phyloP scores from a whole-genome alignment of 495 filamentous ascomycete genomes.

The Penicillium nucicola region DNA sequence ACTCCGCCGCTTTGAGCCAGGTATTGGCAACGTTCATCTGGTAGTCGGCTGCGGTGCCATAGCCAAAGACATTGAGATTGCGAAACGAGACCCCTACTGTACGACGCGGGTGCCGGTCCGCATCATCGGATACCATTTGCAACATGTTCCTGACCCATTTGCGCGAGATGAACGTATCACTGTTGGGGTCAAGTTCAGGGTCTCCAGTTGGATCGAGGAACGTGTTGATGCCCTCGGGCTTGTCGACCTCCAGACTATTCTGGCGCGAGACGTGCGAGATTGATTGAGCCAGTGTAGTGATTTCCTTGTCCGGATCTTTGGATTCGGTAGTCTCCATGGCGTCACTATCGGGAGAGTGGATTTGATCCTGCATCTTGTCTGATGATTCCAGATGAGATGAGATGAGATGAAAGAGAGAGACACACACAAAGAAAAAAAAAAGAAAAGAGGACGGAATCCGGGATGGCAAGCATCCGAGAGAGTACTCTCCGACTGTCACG shows the following conservation, averaged over 20 bases:
- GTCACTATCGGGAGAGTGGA: too few relatives aligned
- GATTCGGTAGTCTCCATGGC: too few relatives aligned
- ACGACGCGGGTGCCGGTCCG: conserved; percentile 41
- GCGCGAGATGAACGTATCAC: conserved; percentile 40
- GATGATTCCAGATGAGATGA: too few relatives aligned
- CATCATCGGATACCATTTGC: conserved; percentile 37
- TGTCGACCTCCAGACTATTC: conserved; percentile 3
- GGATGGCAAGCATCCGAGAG: too few relatives aligned
- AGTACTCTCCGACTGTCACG: too few relatives aligned
- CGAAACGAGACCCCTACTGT: conserved; percentile 47
- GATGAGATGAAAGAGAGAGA: not conserved
- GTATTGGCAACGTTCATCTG: conserved; percentile 69
- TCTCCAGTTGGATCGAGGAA: conserved; percentile 39
- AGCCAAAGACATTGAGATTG: conserved; percentile 70
- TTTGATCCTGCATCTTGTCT: too few relatives aligned
- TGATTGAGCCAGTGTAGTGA: conserved; percentile 37
- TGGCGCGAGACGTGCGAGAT: conserved; percentile 40
- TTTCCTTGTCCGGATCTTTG: conserved; percentile 20
- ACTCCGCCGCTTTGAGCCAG: conserved; percentile 52
- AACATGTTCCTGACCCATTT: conserved; percentile 47
- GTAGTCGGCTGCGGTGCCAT: conserved; percentile 69
- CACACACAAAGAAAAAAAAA: not conserved
- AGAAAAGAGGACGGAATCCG: too few relatives aligned
- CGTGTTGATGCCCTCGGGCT: conserved; percentile 36
- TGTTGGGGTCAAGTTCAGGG: conserved; percentile 42